Conservation (phyloP, 2,329 filamentous ascomycete genomes). For the Exophiala phaeomuriformis region DNA sequence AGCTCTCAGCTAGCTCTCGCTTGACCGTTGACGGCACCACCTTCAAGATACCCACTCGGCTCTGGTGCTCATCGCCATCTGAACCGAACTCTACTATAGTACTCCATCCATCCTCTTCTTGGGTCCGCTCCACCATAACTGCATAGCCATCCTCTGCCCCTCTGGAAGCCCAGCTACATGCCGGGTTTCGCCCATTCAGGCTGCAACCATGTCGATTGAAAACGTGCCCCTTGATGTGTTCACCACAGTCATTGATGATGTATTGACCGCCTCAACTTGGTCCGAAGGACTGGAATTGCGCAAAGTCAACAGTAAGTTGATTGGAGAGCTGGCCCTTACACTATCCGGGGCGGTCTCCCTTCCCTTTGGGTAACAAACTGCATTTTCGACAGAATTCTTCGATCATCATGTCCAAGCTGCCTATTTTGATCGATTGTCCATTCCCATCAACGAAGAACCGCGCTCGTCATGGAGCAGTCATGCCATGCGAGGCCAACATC, state of each 20-base stretch:
- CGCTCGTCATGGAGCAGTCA: neutral
- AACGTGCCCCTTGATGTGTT: slow-evolving; percentile 4
- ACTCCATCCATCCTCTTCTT: no score
- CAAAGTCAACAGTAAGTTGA: slow-evolving; percentile 1
- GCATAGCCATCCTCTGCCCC: no score
- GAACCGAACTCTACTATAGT: no score
- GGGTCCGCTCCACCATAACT: no score
- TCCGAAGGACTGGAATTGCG: slow-evolving; percentile 2
- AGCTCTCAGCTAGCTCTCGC: no score
- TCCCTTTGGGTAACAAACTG: neutral
- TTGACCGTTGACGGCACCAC: no score
- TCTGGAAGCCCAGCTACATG: no score
- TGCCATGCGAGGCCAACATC: neutral
- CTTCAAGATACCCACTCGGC: no score
- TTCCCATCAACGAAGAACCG: neutral
- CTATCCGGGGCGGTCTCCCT: neutral
- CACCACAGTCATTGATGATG: neutral
- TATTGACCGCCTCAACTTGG: slow-evolving; percentile 1
- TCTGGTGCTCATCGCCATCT: no score
- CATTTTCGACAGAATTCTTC: neutral
- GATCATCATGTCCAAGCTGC: slow-evolving; percentile 4
- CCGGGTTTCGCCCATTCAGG: neutral
- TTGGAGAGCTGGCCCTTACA: neutral
- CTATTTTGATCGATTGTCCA: slow-evolving; percentile 3
- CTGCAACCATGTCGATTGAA: neutral